Percentiles rank a stretch among this genome's conserved stretches.
Evolutionary conservation across 177 flowering plant genomes (phyloP).

Genomic region (Vitis hybrid): DNA sequence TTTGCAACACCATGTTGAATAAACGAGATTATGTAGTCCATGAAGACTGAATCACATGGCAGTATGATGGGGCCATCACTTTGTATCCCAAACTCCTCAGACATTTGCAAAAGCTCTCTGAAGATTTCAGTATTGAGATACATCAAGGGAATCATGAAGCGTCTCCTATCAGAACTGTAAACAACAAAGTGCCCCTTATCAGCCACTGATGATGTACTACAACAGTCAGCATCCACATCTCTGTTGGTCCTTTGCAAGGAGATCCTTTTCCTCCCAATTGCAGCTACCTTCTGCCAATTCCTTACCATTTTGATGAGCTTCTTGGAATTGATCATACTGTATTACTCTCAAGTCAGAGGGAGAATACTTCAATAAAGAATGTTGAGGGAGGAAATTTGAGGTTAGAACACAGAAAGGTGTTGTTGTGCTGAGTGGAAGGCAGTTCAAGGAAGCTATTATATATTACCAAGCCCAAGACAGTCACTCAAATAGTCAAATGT

Average conservation of each 20-base stretch:
- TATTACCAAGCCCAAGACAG: neutral
- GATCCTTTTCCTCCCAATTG: conserved; percentile 12
- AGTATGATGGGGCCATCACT: conserved; percentile 1
- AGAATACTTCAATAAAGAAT: neutral
- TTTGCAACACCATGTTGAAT: neutral
- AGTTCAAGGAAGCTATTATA: neutral
- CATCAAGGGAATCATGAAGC: neutral
- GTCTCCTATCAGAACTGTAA: neutral
- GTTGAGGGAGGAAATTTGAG: neutral
- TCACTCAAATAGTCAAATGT: neutral
- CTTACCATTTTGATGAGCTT: conserved; percentile 18
- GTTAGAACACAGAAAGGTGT: neutral
- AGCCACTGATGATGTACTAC: conserved; percentile 9
- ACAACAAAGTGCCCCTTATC: conserved; percentile 10
- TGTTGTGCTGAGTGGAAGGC: conserved; percentile 1
- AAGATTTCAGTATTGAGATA: neutral
- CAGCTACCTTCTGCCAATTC: conserved; percentile 22
- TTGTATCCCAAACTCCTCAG: conserved; percentile 4
- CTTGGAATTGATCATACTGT: conserved; percentile 8
- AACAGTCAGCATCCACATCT: neutral
- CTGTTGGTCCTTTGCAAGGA: neutral
- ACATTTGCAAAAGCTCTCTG: conserved; percentile 1
- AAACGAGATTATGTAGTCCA: neutral
- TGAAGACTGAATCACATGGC: neutral
- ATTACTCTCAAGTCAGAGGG: neutral